Evolutionary conservation across 1,284 basidiomycete genomes (phyloP).

Genomic region (Moesziomyces globuligerus): DNA sequence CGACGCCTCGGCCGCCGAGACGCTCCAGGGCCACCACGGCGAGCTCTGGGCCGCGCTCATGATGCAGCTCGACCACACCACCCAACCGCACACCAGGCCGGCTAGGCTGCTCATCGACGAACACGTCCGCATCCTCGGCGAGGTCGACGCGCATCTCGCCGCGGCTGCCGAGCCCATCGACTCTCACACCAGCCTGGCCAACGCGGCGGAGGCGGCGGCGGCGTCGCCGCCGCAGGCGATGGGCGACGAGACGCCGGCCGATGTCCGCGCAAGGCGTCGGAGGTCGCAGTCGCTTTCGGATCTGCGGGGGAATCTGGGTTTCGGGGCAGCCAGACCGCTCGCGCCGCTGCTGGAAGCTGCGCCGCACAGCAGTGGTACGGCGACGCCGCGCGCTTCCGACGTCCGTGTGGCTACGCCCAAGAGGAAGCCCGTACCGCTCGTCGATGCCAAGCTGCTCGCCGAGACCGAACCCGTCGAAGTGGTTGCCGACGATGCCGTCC

Average conservation of each 20-base stretch:
- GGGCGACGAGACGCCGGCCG: too few species aligned
- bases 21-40: slow-evolving; percentile 16
- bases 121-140: slow-evolving; percentile 42
- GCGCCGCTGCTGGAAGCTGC: slow-evolving; percentile 6
- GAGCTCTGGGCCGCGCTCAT: slow-evolving; percentile 42
- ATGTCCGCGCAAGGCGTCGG: slow-evolving; percentile 7
- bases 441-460: neutral
- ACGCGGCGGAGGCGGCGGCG: neutral
- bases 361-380: neutral
- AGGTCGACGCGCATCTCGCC: slow-evolving; percentile 30
- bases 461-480: slow-evolving; percentile 19
- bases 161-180: slow-evolving; percentile 1
- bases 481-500: slow-evolving; percentile 1
- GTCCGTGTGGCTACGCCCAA: neutral
- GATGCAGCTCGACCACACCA: slow-evolving; percentile 10
- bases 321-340: neutral
- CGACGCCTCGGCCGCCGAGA: slow-evolving; percentile 23
- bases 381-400: neutral
- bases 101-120: slow-evolving; percentile 45
- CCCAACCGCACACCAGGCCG: slow-evolving; percentile 1
- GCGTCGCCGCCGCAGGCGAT: neutral
- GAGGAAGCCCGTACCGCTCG: slow-evolving; percentile 16
- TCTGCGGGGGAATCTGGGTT: slow-evolving; percentile 6
- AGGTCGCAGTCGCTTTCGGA: slow-evolving; percentile 30
- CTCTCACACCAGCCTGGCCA: neutral